Evolutionary conservation across 768 basidiomycete genomes (phyloP).

Genomic region (Daedaleopsis sinensis): DNA sequence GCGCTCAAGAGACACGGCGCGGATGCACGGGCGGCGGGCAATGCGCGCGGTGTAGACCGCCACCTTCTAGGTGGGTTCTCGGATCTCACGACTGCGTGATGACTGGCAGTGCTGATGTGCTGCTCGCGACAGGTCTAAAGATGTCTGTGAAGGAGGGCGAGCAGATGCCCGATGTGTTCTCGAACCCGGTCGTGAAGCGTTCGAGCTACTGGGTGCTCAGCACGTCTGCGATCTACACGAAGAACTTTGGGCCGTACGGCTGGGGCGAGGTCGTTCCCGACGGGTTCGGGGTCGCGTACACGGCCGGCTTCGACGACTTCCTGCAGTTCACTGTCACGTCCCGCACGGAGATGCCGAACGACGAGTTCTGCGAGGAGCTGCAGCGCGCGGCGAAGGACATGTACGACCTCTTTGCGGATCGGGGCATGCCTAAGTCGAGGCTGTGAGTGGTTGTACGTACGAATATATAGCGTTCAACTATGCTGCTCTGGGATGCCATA

Average conservation of each 20-base stretch:
- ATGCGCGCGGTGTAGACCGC: slow-evolving; percentile 80
- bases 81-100: background rate
- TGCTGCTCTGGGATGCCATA: no score
- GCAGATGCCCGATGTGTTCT: slow-evolving; percentile 67
- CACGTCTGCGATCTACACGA: slow-evolving; percentile 88
- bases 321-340: slow-evolving; percentile 90
- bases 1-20: slow-evolving; percentile 68
- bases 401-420: slow-evolving; percentile 47
- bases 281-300: slow-evolving; percentile 93
- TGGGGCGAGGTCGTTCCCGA: slow-evolving; percentile 97
- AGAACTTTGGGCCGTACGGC: slow-evolving; percentile 82
- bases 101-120: background rate
- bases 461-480: no score
- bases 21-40: slow-evolving; percentile 67
- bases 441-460: background rate
- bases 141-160: slow-evolving; percentile 66
- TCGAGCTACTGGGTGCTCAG: slow-evolving; percentile 87
- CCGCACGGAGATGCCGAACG: slow-evolving; percentile 81
- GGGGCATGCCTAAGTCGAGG: slow-evolving; percentile 5
- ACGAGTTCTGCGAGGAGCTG: slow-evolving; percentile 73
- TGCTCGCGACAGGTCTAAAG: slow-evolving; percentile 58
- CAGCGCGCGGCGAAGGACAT: slow-evolving; percentile 66
- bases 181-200: slow-evolving; percentile 72
- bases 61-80: slow-evolving; percentile 73
- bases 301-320: slow-evolving; percentile 75